Evolutionary conservation across 495 filamentous ascomycete species (phyloP).

Genomic region (Hyaloscypha bicolor): DNA sequence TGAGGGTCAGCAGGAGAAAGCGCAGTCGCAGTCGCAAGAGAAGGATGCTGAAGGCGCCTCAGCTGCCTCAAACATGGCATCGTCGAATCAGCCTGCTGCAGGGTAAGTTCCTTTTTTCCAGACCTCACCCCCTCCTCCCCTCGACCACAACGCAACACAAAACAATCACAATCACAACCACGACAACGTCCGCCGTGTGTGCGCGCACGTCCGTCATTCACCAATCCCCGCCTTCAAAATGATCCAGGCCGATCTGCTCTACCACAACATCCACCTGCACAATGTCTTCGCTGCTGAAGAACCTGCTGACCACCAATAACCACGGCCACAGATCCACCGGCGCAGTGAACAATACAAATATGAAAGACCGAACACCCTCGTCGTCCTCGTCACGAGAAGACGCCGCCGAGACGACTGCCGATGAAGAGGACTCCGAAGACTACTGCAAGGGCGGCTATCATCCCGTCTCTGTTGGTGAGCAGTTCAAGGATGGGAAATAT

Average conservation of each 20-base stretch:
- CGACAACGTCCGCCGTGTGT: background rate
- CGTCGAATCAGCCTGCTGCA: constrained; percentile 29
- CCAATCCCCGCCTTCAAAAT: constrained; percentile 15
- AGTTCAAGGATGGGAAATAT: constrained; percentile 97
- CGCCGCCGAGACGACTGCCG: constrained; percentile 87
- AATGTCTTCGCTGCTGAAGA: constrained; percentile 32
- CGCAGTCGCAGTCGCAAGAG: too few species aligned
- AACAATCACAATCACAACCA: constrained; percentile 12
- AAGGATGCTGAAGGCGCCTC: constrained; percentile 32
- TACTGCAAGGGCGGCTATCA: constrained; percentile 99
- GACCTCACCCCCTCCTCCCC: background rate
- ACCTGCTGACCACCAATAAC: constrained; percentile 33
- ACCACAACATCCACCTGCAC: constrained; percentile 14
- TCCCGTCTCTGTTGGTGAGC: constrained; percentile 88
- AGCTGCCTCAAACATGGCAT: constrained; percentile 24
- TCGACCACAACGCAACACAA: background rate
- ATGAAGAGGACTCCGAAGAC: constrained; percentile 98
- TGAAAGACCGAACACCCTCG: constrained; percentile 73
- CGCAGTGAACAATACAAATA: constrained; percentile 27
- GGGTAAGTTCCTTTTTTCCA: constrained; percentile 30
- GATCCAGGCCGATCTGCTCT: constrained; percentile 13
- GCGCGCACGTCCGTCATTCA: background rate
- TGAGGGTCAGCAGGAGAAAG: constrained; percentile 44
- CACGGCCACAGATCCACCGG: constrained; percentile 37
- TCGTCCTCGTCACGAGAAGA: constrained; percentile 77